These are phyloP conservation scores for Podaxis mareebaensis DNA, from an alignment of 768 basidiomycete genomes.

Conservation along the genomic window DNA sequence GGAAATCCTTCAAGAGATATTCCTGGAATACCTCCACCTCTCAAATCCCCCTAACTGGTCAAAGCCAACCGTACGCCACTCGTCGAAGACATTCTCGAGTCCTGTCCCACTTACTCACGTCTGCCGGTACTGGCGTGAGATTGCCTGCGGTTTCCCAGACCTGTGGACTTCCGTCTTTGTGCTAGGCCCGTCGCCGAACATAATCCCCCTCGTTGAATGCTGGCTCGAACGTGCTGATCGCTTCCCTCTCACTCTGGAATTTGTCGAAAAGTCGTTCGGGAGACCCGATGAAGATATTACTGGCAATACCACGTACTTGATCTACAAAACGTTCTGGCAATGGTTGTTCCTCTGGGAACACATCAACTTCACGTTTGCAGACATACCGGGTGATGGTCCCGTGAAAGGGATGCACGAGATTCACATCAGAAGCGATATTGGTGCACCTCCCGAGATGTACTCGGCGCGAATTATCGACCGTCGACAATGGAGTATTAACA, in stretches of 20 bases:
- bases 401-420: neutral
- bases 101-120: constrained; percentile 8
- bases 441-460: neutral
- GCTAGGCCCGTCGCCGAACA: neutral
- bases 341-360: neutral
- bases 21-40: neutral
- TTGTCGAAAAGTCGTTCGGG: neutral
- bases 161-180: constrained; percentile 4
- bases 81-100: neutral
- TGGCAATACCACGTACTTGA: neutral
- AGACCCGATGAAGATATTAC: neutral
- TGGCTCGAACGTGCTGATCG: neutral
- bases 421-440: neutral
- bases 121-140: constrained; percentile 1
- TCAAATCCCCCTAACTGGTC: neutral
- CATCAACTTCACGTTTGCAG: neutral
- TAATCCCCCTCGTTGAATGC: neutral
- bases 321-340: neutral
- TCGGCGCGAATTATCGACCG: neutral
- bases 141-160: neutral
- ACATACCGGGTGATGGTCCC: neutral
- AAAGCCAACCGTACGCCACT: neutral
- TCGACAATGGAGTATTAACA: neutral
- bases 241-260: neutral
- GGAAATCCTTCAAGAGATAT: neutral